Conservation (phyloP, 1,284 basidiomycete genomes). For the Pseudozyma thailandica region DNA sequence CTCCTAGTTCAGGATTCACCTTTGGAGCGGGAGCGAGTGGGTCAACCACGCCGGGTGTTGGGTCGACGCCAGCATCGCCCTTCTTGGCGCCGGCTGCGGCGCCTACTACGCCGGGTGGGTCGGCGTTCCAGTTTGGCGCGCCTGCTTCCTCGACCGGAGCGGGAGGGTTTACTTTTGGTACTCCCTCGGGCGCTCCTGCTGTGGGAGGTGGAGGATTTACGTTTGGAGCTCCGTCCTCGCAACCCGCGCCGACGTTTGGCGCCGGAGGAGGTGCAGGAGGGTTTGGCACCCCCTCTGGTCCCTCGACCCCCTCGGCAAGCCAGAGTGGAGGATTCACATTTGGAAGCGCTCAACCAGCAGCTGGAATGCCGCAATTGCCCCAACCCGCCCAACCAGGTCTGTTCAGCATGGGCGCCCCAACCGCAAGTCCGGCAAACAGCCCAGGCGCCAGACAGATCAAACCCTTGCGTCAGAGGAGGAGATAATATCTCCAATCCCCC, state of each 20-base stretch:
- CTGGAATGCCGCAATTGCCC: constrained; percentile 18
- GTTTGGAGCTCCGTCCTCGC: background rate
- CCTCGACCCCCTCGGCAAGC: background rate
- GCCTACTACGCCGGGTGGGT: constrained; percentile 25
- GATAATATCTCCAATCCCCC: no score
- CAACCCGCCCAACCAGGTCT: constrained; percentile 14
- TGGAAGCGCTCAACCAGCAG: background rate
- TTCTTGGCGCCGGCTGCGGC: constrained; percentile 18
- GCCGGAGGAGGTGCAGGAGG: constrained; percentile 5
- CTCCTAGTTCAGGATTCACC: constrained; percentile 11
- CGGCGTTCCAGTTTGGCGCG: constrained; percentile 36
- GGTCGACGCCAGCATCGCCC: constrained; percentile 31
- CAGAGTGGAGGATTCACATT: background rate
- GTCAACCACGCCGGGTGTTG: constrained; percentile 17
- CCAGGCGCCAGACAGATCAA: constrained; percentile 55
- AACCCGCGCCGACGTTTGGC: constrained; percentile 13
- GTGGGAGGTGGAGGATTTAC: background rate
- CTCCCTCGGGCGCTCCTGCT: background rate
- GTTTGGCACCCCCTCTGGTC: background rate
- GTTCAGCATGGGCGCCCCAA: constrained; percentile 53
- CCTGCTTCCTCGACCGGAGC: background rate
- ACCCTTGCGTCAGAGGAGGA: constrained; percentile 47
- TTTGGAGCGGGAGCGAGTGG: constrained; percentile 22
- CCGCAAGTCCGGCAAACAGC: constrained; percentile 1
- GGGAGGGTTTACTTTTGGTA: constrained; percentile 31